phyloP scores from a whole-genome alignment of 129 eudicot genomes.

The Smallanthus sonchifolius region DNA sequence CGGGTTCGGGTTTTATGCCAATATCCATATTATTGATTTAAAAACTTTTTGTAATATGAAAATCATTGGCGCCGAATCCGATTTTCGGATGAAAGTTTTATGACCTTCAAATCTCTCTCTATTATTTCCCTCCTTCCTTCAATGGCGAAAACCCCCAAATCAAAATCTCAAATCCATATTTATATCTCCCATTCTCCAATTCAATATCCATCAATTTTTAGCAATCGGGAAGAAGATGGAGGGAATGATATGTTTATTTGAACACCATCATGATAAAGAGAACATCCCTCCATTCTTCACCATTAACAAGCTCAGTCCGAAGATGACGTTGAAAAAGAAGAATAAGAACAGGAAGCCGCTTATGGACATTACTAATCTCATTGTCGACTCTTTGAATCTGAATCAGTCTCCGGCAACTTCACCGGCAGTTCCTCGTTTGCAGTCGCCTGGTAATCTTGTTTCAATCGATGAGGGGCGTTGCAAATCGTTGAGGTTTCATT shows the following conservation, averaged over 20 bases:
- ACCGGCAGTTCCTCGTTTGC: neutral
- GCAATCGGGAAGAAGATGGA: neutral
- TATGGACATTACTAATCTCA: neutral
- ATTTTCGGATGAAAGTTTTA: too few relatives aligned
- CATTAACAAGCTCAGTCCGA: neutral
- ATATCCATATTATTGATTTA: too few relatives aligned
- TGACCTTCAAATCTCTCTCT: too few relatives aligned
- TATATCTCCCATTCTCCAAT: too few relatives aligned
- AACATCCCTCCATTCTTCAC: neutral
- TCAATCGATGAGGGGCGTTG: neutral
- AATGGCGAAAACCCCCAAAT: too few relatives aligned
- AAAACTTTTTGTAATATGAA: too few relatives aligned
- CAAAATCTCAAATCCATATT: too few relatives aligned
- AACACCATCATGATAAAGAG: neutral
- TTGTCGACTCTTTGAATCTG: neutral
- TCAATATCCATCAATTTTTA: too few relatives aligned
- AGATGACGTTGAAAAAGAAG: neutral
- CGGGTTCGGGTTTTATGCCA: too few relatives aligned
- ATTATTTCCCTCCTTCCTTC: too few relatives aligned
- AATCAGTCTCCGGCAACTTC: neutral
- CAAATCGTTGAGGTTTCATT: constrained; percentile 7
- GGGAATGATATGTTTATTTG: too few relatives aligned
- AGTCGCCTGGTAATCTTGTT: neutral
- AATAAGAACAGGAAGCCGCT: neutral
- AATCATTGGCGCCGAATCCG: too few relatives aligned